Evolutionary conservation across 768 basidiomycete genomes (phyloP).

Genomic region (Serendipita indica): DNA sequence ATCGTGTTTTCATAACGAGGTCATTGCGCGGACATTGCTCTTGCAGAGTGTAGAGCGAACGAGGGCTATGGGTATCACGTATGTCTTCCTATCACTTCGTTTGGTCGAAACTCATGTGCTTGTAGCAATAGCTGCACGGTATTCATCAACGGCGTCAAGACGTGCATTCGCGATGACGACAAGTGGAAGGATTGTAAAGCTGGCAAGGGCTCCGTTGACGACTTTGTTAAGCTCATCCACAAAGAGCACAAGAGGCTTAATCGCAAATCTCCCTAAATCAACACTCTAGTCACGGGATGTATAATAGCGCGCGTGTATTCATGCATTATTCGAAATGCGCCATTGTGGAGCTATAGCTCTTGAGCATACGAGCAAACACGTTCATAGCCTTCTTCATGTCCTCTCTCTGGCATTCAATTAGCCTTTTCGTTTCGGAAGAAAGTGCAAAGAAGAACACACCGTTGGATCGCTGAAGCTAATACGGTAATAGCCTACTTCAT

Average conservation of each 20-base stretch:
- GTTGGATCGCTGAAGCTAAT: constrained; percentile 41
- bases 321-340: too few relatives aligned
- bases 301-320: too few relatives aligned
- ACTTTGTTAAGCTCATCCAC: constrained; percentile 68
- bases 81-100: constrained; percentile 16
- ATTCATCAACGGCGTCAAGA: constrained; percentile 48
- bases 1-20: constrained; percentile 37
- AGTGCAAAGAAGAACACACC: constrained; percentile 24
- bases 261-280: constrained; percentile 11
- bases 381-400: constrained; percentile 33
- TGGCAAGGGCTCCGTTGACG: constrained; percentile 29
- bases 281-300: not conserved
- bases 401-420: constrained; percentile 15
- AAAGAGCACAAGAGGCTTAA: constrained; percentile 58
- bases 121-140: constrained; percentile 76
- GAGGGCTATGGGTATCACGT: constrained; percentile 41
- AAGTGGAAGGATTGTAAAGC: constrained; percentile 73
- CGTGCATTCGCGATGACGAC: constrained; percentile 57
- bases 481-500: constrained; percentile 36
- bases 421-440: not conserved
- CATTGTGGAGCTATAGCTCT: too few relatives aligned
- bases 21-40: constrained; percentile 53
- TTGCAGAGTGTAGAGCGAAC: constrained; percentile 39
- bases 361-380: constrained; percentile 34
- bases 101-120: constrained; percentile 11